Percentiles rank a stretch among this genome's conserved stretches.
Conservation (phyloP, 1,284 basidiomycete species). For the Porogramme epimiltina region DNA sequence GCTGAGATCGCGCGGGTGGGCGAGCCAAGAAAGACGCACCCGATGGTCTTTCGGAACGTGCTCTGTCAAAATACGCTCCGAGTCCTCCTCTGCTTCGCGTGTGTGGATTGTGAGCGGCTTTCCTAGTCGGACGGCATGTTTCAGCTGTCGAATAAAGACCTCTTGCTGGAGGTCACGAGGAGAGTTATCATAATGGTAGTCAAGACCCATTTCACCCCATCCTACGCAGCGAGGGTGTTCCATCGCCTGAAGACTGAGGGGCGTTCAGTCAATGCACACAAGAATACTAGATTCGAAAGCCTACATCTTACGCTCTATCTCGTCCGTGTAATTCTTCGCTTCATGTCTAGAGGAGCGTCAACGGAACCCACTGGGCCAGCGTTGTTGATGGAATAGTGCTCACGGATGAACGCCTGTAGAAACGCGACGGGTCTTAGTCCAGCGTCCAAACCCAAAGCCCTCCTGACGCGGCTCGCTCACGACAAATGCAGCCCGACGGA, state of each 20-base stretch:
- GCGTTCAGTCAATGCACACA: background rate
- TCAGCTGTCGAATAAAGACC: conserved; percentile 69
- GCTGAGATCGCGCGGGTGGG: background rate
- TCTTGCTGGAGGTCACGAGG: conserved; percentile 65
- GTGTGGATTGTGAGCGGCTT: conserved; percentile 83
- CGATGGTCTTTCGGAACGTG: conserved; percentile 70
- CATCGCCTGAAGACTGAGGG: conserved; percentile 69
- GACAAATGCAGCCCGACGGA: conserved; percentile 1
- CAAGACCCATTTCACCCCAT: conserved; percentile 85
- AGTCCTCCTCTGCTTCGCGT: conserved; percentile 79
- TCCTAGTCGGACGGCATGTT: conserved; percentile 60
- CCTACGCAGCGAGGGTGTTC: conserved; percentile 77
- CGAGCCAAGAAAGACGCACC: conserved; percentile 33
- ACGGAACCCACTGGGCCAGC: background rate
- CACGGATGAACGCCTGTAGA: conserved; percentile 72
- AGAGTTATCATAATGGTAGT: conserved; percentile 81
- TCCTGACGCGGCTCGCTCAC: background rate
- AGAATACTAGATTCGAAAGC: conserved; percentile 27
- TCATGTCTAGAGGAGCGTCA: conserved; percentile 54
- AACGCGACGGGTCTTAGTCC: conserved; percentile 1
- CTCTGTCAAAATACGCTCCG: conserved; percentile 72
- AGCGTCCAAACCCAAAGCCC: too few species aligned
- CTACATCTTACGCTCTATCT: conserved; percentile 69
- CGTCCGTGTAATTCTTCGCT: conserved; percentile 66
- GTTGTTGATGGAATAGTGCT: conserved; percentile 27